Evolutionary conservation across 257 asterid genomes (phyloP), one percentile per base, ranked within the genome.

Genomic region (Solanum tarapatanum): DNA sequence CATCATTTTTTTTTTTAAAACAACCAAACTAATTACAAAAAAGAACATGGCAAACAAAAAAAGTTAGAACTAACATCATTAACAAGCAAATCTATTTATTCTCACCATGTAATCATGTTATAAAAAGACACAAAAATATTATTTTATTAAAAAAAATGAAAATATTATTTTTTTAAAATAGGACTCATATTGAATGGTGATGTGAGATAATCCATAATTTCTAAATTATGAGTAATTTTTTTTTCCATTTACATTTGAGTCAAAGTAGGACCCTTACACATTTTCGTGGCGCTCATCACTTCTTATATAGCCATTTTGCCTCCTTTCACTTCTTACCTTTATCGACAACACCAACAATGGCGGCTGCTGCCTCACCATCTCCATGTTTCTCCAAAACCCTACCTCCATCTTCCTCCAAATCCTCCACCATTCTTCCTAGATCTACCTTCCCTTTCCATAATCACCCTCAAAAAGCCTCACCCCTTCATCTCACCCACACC

Each of bases 291-390:
- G 19, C 51, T 36, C 35, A 1, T 1, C 13, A 11, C 43, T 51
- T 51, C 62, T 51, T 17, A 51, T 51, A 48, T 2, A 2, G 62
- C 62, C 62, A 51, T 51, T 51, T 51, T 51, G 62, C 62, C 70
- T 32, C 74, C 24, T 77, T 24, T 12, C 37, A 58, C n/a, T 83
- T 39, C 16, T 39, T 2, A 11, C 36, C 80, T 68, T 58, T 39
- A 75, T 24, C 24, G 13, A n/a, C 8, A 9, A 7, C 51, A 36
- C 35, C 35, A 36, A 62, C 21, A 70, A 86, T 70, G 83, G 83
- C 83, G 83, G 83, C 87, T 17, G 37, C 87, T 13, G 87, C 83
- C 28, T 9, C 87, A 45, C 87, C 87, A 36, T 35, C 55, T 41
- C 35, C 87, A 2, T 21, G 72, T 26, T 45, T 86, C 87, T 43